Evolutionary conservation across 225 moss, liverwort and hornwort genomes (phyloP).

Genomic region (Ulota crispa): DNA sequence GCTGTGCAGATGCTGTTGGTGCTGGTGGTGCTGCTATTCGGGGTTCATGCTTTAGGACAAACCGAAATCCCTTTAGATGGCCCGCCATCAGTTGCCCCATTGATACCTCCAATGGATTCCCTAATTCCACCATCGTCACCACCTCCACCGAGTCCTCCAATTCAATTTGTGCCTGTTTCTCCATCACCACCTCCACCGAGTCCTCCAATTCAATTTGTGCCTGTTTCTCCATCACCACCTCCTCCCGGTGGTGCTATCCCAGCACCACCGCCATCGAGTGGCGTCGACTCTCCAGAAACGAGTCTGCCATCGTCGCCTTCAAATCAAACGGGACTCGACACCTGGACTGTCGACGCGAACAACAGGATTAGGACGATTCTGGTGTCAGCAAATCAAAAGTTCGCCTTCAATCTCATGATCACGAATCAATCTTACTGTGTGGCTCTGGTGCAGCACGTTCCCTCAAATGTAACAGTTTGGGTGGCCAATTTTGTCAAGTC

Average conservation of each 20-base stretch:
- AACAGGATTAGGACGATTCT: neutral
- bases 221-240: neutral
- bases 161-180: too few relatives aligned
- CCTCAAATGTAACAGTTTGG: neutral
- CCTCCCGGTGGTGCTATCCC: too few relatives aligned
- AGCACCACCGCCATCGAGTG: neutral
- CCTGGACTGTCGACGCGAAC: neutral
- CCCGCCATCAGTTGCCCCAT: neutral
- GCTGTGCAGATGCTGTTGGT: neutral
- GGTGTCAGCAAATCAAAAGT: neutral
- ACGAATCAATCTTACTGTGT: neutral
- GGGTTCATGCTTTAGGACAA: neutral
- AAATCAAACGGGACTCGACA: neutral
- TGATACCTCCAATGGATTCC: neutral
- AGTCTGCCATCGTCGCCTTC: neutral
- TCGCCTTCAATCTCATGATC: neutral
- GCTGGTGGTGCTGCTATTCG: neutral
- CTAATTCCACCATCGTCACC: neutral
- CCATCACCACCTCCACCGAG: neutral
- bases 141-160: neutral
- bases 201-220: neutral
- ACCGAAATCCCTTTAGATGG: too few relatives aligned
- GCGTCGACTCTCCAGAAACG: neutral
- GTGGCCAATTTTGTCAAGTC: neutral
- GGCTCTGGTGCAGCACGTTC: constrained; percentile 1